Percentiles rank a stretch among this genome's conserved stretches.
phyloP scores from a whole-genome alignment of 768 basidiomycete species.

The Trametes villosa region DNA sequence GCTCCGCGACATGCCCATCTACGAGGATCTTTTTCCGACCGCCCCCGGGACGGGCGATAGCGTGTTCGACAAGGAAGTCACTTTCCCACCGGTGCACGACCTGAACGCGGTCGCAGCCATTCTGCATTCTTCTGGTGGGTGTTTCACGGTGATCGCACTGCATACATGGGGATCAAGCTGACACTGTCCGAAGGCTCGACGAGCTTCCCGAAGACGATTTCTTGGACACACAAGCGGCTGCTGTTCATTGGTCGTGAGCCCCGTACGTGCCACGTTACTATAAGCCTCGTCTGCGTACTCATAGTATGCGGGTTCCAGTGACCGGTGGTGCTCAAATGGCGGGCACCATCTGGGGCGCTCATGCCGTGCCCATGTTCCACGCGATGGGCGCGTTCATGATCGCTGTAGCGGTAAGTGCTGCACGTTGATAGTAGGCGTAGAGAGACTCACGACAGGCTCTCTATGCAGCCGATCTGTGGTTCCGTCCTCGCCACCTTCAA shows the following conservation, averaged over 20 bases:
- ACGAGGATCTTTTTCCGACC: constrained; percentile 9
- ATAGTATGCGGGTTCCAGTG: background rate
- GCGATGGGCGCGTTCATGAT: constrained; percentile 13
- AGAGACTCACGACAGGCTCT: background rate
- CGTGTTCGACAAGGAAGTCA: background rate
- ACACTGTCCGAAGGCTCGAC: constrained; percentile 26
- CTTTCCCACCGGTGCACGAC: constrained; percentile 1
- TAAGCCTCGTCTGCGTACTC: background rate
- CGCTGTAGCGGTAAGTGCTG: background rate
- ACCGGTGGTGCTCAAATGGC: background rate
- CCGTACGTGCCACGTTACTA: constrained; percentile 15
- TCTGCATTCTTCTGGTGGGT: constrained; percentile 20
- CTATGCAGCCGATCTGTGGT: constrained; percentile 15
- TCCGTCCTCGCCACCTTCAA: constrained; percentile 25
- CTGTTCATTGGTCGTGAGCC: background rate
- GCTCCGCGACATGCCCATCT: constrained; percentile 5
- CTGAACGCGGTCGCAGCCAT: background rate
- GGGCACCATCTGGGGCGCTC: constrained; percentile 8
- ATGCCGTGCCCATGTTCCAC: constrained; percentile 20
- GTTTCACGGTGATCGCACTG: too few species aligned
- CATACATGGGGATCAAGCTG: too few species aligned
- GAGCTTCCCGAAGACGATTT: constrained; percentile 31
- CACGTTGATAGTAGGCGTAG: background rate
- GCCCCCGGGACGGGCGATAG: background rate
- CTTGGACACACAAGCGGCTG: constrained; percentile 24